Percentiles rank a stretch among this genome's conserved stretches.
Conservation (phyloP, 148 eudicot species). For the Polygonum maritimum region DNA sequence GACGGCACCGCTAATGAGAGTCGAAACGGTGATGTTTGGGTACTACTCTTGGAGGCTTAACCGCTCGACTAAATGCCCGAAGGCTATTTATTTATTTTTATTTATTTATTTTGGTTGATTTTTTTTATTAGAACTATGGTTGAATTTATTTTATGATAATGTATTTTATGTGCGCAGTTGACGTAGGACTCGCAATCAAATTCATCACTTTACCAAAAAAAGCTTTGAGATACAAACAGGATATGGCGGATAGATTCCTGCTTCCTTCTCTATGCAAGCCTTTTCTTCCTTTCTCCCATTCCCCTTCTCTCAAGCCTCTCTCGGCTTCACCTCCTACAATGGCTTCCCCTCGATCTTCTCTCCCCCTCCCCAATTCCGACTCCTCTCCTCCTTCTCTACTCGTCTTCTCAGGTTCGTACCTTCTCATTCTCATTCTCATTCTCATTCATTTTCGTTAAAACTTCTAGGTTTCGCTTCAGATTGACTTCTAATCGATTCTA, state of each 20-base stretch:
- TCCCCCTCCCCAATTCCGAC: slow-evolving; percentile 19
- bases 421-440: background rate
- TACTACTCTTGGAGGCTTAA: too few species aligned
- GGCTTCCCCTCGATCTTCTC: slow-evolving; percentile 25
- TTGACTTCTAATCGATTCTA: background rate
- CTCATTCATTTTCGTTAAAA: background rate
- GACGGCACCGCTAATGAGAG: too few species aligned
- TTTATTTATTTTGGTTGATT: too few species aligned
- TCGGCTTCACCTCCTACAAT: slow-evolving; percentile 11
- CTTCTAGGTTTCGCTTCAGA: background rate
- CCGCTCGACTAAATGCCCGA: too few species aligned
- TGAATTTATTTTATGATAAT: too few species aligned
- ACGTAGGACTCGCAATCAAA: too few species aligned
- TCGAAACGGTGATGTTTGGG: too few species aligned
- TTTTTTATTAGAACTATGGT: too few species aligned
- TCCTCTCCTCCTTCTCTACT: slow-evolving; percentile 47
- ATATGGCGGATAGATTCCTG: slow-evolving; percentile 33
- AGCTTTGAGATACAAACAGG: background rate
- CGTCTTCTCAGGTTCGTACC: slow-evolving; percentile 70
- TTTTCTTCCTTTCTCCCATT: slow-evolving; percentile 1
- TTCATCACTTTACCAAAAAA: background rate
- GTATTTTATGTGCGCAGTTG: too few species aligned
- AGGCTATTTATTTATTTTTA: too few species aligned
- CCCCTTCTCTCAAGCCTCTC: slow-evolving; percentile 3
- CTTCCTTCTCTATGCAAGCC: slow-evolving; percentile 18